A percentile compares a stretch with the other conserved stretches of the same genome.
Evolutionary conservation across 345 rosid genomes (phyloP).

Genomic region (Ricinus communis): DNA sequence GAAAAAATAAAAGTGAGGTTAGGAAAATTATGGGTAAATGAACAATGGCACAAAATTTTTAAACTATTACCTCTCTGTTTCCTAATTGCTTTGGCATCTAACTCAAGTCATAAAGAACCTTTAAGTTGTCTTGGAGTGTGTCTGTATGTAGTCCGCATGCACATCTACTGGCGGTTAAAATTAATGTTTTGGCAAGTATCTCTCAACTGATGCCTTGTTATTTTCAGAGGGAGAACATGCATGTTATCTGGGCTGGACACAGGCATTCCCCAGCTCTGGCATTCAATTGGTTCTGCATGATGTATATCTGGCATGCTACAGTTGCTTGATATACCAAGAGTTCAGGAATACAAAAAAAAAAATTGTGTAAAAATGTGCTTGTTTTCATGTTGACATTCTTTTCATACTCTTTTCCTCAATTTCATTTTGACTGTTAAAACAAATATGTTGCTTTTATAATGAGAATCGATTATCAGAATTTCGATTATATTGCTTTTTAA

Average conservation of each 20-base stretch:
- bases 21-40: not conserved
- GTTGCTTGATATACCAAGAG: not conserved
- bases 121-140: not conserved
- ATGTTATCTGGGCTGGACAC: not conserved
- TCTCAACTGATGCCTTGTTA: not conserved
- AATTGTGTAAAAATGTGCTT: too few species aligned
- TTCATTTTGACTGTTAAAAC: not conserved
- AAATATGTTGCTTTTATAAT: not conserved
- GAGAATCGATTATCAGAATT: not conserved
- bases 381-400: not conserved
- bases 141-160: not conserved
- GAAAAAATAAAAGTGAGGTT: not conserved
- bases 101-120: not conserved
- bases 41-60: not conserved
- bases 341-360: not conserved
- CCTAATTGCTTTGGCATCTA: not conserved
- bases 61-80: not conserved
- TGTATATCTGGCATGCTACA: constrained; percentile 4
- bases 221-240: not conserved
- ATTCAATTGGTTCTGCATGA: not conserved
- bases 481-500: constrained; percentile 10
- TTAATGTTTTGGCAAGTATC: not conserved
- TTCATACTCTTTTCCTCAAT: not conserved
- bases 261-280: too few species aligned
- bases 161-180: not conserved